Evolutionary conservation across 2,329 filamentous ascomycete genomes (phyloP).

Genomic region (Fusarium decemcellulare): DNA sequence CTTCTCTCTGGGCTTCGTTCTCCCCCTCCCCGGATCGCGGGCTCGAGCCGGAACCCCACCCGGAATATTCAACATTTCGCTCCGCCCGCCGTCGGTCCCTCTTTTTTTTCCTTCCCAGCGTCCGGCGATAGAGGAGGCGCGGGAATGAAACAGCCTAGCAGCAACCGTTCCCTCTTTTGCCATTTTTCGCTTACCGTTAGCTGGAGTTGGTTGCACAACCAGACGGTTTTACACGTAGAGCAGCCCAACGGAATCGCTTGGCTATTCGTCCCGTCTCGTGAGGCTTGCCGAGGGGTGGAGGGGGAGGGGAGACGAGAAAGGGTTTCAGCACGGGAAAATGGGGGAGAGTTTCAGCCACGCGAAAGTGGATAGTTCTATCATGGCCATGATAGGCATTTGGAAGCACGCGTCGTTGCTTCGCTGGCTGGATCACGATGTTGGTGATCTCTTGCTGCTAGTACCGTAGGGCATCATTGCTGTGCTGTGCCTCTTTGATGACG

Average conservation of each 20-base stretch:
- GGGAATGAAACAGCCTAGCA: slow-evolving; percentile 17
- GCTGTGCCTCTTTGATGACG: too few relatives aligned
- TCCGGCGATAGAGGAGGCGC: background rate
- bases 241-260: too few relatives aligned
- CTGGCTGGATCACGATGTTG: too few relatives aligned
- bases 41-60: slow-evolving; percentile 18
- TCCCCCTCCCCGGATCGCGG: slow-evolving; percentile 1
- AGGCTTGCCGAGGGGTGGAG: background rate
- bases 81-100: background rate
- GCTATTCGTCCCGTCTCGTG: background rate
- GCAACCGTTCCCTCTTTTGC: background rate
- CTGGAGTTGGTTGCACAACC: background rate
- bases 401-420: too few relatives aligned
- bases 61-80: background rate
- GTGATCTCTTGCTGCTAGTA: too few relatives aligned
- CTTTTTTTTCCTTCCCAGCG: background rate
- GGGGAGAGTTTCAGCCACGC: too few relatives aligned
- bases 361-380: too few relatives aligned
- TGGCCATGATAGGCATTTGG: too few relatives aligned
- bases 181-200: too few relatives aligned
- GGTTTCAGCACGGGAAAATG: slow-evolving; percentile 18
- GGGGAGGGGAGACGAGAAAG: background rate
- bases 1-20: too few relatives aligned
- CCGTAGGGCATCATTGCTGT: too few relatives aligned
- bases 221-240: too few relatives aligned